phyloP scores from a whole-genome alignment of 2,329 filamentous ascomycete genomes.

The Cadophora sp. region DNA sequence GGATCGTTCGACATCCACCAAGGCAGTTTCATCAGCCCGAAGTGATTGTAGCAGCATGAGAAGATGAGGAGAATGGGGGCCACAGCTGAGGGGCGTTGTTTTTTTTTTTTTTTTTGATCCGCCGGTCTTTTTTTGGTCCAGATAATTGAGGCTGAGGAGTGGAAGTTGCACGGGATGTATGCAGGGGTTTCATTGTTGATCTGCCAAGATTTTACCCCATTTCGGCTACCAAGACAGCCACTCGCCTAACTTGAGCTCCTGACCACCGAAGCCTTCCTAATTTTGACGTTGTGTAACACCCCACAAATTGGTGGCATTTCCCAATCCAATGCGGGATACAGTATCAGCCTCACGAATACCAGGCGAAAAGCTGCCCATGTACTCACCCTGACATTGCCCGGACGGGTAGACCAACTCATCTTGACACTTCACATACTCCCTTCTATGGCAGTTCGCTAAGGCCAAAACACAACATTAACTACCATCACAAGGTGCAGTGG shows the following conservation, averaged over 20 bases:
- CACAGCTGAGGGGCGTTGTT: background rate
- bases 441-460: background rate
- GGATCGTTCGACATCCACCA: slow-evolving; percentile 22
- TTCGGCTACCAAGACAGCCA: slow-evolving; percentile 11
- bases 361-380: background rate
- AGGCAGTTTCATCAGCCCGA: slow-evolving; percentile 26
- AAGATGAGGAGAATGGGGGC: background rate
- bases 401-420: too few relatives aligned
- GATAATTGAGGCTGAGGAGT: slow-evolving; percentile 5
- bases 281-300: background rate
- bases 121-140: background rate
- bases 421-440: background rate
- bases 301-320: slow-evolving; percentile 1
- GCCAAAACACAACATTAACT: background rate
- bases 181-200: slow-evolving; percentile 3
- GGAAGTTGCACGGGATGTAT: background rate
- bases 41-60: background rate
- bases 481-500: too few relatives aligned
- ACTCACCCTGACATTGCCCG: background rate
- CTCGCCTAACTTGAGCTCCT: background rate
- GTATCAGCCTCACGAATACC: background rate
- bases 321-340: background rate
- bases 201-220: slow-evolving; percentile 1
- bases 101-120: too few relatives aligned
- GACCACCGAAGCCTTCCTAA: background rate